Evolutionary conservation across 2,329 filamentous ascomycete species (phyloP), one percentile per base, ranked within the genome.

Genomic region (Neocucurbitaria cava): DNA sequence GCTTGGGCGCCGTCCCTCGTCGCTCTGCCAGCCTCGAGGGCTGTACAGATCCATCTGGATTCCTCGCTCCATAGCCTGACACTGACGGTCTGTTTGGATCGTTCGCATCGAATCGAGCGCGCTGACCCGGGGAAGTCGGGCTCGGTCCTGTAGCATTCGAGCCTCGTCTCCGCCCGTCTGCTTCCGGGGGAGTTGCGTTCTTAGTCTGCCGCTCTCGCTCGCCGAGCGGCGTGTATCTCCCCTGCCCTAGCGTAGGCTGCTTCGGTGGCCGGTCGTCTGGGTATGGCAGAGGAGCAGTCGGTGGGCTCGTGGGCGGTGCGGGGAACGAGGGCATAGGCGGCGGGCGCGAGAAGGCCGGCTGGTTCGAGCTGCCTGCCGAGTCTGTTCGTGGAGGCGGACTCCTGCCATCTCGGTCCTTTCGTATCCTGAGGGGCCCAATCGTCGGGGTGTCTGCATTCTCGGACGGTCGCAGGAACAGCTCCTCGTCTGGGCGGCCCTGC

Each of bases 341-440:
- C 15, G 74, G 73, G 53, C 72, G 73, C 60, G 71, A 74, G 65
- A 75, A 76, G 39, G 64, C 65, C 10, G 71, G 65, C 58, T 71
- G 68, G 53, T 60, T 72, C 30, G 69, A 89, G 78, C 87, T 90
- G 51, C 87, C 89, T 50, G 89, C 87, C 83, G 72, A 91, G 87
- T 77, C 67, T 70, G 74, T 69, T 68, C 68, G 81, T 45, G 84
- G 85, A 65, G 86, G 85, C 42, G 77, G 78, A 54, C 77, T 74
- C 63, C 69, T 77, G 44, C 82, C 77, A 69, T 87, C 85, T 52
- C 88, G 87, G 0, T 59, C 61, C 76, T 96, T 96, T 79, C 88
- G 89, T 74, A 96, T 96, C 70, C 91, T 87, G 77, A 96, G 78
- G 56, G 92, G 92, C 68, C 90, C 90, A 65, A 96, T 85, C 17